Evolutionary conservation across 2,329 filamentous ascomycete species (phyloP), one percentile per base, ranked within the genome.

Genomic region (Aureobasidium uvarum): DNA sequence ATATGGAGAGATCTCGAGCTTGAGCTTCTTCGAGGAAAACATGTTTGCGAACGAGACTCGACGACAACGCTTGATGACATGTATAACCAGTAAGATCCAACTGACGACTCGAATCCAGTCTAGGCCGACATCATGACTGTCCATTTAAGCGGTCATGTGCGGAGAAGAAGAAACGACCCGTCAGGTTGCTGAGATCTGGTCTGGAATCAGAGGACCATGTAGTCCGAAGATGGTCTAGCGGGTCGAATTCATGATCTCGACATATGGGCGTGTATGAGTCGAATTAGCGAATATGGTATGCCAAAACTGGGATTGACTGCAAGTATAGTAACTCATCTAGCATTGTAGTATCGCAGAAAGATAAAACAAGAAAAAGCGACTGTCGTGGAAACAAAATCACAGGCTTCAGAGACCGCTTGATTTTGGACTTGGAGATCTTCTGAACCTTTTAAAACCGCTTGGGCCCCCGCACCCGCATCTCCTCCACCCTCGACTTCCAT

Each of bases 401-500:
- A 2, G 25, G 25, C 25, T 25, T 25, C 25, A 25, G 25, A 25
- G 25, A 25, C 25, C 25, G 25, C 25, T 25, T 25, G 25, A 25
- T 25, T 25, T 25, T 25, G 25, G 25, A 25, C 25, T 25, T 25
- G 25, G 25, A 25, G 25, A 25, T 25, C 25, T 25, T 25, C 25
- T 25, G 25, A 25, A 25, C 25, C 25, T 25, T 25, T 25, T 25
- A 25, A 25, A 25, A 25, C 23, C 58, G 46, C 45, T 52, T 31
- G 28, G 59, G 25, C 36, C 25, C 59, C 48, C 59, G 18, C 46
- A 18, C 33, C 33, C 59, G 25, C 59, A 38, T 38, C 20, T 38
- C 23, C 20, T 38, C 23, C 59, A 31, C 59, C 51, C 68, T 70
- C 25, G 65, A 67, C 55, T 67, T 71, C 31, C 55, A 60, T 65